phyloP scores from a whole-genome alignment of 2,329 filamentous ascomycete species.

The Paraphaeosphaeria sporulosa region DNA sequence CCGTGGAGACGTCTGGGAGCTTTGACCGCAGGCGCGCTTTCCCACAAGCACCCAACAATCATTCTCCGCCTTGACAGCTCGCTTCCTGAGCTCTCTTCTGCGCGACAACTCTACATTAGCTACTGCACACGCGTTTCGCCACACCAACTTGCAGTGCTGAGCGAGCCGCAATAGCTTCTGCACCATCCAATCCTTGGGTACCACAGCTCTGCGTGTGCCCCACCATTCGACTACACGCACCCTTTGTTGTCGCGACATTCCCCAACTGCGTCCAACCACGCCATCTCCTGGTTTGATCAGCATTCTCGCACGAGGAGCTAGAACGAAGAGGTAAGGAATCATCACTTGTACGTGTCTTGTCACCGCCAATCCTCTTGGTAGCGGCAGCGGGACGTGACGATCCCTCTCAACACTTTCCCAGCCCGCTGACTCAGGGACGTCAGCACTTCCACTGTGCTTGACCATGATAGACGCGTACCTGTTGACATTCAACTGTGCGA shows the following conservation, averaged over 20 bases:
- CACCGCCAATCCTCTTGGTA: slow-evolving; percentile 2
- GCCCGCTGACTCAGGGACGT: slow-evolving; percentile 30
- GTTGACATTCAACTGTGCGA: slow-evolving; percentile 89
- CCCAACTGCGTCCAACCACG: slow-evolving; percentile 18
- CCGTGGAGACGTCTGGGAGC: slow-evolving; percentile 25
- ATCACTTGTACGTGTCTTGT: not conserved
- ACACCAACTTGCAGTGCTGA: not conserved
- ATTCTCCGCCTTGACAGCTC: not conserved
- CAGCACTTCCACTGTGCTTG: slow-evolving; percentile 17
- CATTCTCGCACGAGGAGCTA: not conserved
- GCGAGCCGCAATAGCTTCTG: not conserved
- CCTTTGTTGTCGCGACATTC: not conserved
- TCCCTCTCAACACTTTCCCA: slow-evolving; percentile 21
- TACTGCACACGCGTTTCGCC: not conserved
- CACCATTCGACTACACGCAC: not conserved
- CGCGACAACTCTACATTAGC: not conserved
- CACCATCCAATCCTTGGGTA: no score
- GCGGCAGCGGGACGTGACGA: slow-evolving; percentile 11
- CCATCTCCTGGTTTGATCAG: slow-evolving; percentile 22
- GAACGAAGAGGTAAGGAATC: not conserved
- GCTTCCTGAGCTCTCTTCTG: not conserved
- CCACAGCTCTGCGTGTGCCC: not conserved
- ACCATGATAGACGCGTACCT: slow-evolving; percentile 72
- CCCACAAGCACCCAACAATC: slow-evolving; percentile 10
- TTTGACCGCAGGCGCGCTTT: slow-evolving; percentile 25